A percentile compares a stretch with the other conserved stretches of the same genome.
These are phyloP conservation scores for Piper betle DNA, from an alignment of 164 flowering plant species.

Conservation along the genomic window DNA sequence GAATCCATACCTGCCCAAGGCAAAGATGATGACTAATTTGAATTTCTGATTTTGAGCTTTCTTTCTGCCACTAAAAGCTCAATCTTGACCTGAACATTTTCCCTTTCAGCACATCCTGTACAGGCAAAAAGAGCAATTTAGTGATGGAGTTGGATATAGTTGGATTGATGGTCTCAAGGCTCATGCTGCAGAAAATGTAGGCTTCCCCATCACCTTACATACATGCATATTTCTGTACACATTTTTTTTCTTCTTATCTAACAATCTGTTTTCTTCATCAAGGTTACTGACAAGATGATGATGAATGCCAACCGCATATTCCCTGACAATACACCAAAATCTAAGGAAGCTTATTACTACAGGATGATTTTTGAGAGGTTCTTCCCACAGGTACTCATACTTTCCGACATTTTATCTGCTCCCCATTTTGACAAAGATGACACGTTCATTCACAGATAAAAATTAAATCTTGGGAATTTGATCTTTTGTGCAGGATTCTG, in stretches of 20 bases:
- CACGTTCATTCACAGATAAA: too few species aligned
- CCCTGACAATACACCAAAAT: slow-evolving; percentile 73
- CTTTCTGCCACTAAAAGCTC: not conserved
- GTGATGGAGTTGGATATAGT: slow-evolving; percentile 95
- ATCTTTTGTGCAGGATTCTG: slow-evolving; percentile 54
- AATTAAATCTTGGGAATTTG: too few species aligned
- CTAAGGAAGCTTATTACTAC: slow-evolving; percentile 90
- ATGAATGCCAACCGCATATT: slow-evolving; percentile 53
- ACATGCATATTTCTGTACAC: not conserved
- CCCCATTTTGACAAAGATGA: too few species aligned
- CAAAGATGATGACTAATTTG: too few species aligned
- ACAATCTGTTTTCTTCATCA: slow-evolving; percentile 1
- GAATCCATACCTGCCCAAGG: slow-evolving; percentile 88
- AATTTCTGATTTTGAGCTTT: too few species aligned
- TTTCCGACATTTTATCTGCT: not conserved
- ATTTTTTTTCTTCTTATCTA: not conserved
- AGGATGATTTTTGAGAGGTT: slow-evolving; percentile 83
- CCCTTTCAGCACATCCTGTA: slow-evolving; percentile 77
- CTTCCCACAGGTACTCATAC: slow-evolving; percentile 71
- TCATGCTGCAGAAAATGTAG: slow-evolving; percentile 78
- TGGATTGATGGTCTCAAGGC: slow-evolving; percentile 97
- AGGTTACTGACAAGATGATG: slow-evolving; percentile 90
- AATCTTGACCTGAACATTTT: slow-evolving; percentile 1
- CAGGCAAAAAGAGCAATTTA: slow-evolving; percentile 93
- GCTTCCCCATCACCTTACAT: slow-evolving; percentile 8